Evolutionary conservation across 2,329 filamentous ascomycete species (phyloP), one percentile per base, ranked within the genome.

Genomic region (Ophiocordyceps camponoti-floridani): DNA sequence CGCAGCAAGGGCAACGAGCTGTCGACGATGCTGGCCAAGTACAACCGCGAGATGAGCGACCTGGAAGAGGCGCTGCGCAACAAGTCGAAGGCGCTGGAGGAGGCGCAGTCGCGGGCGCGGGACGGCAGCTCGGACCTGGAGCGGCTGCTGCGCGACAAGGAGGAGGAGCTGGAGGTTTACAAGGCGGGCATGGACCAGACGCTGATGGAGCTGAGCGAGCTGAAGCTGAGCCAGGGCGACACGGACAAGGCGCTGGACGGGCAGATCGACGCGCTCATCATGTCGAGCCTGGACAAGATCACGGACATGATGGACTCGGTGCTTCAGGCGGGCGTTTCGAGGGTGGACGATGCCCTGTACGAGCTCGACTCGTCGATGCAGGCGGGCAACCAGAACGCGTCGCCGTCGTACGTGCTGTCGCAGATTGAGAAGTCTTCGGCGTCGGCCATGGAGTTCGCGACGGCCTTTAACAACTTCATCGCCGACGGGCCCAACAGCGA

Each of bases 291-390:
- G 43, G 77, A 82, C 58, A 95, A 94, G 70, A 89, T 98, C 61
- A 91, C 94, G 66, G 87, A 94, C 54, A 89, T 98, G 44, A 94
- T 98, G 53, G 91, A 98, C 61, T 94, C 89, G 0, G 91, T 98
- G 4, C 70, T 98, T 37, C 88, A 96, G 59, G 82, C 85, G 43
- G 91, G 88, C 52, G 86, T 96, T 19, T 80, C 91, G 55, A 82
- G 91, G 41, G 88, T 98, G 13, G 91, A 98, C 55, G 91, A 98
- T 62, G 87, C 91, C 40, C 70, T 98, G 33, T 98, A 98, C 64
- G 91, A 98, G 62, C 72, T 98, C 40, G 91, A 98, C 62, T 96
- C 91, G 18, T 84, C 84, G 18, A 96, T 96, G 87, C 89, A 96
- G 61, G 91, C 89, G 38, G 91, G 91, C 62, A 98, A 98, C 66